Conservation (phyloP, 805 yeast genomes). For the Nakazawaea wyomingensis region DNA sequence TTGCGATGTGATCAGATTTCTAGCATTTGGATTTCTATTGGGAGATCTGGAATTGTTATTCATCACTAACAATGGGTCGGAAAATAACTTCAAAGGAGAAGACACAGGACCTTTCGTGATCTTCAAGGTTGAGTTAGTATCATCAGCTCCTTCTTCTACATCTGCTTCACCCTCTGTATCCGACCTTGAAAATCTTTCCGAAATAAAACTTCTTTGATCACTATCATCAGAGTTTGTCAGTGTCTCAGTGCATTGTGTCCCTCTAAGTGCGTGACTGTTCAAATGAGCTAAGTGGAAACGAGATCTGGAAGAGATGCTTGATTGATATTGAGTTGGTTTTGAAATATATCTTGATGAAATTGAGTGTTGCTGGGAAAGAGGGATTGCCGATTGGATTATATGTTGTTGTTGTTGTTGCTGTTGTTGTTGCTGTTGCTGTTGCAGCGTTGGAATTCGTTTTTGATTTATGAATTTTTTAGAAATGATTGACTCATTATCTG, state of each 20-base stretch:
- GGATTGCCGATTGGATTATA: not conserved
- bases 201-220: slow-evolving; percentile 6
- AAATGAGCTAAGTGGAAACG: not conserved
- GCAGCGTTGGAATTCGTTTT: slow-evolving; percentile 3
- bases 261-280: not conserved
- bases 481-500: slow-evolving; percentile 9
- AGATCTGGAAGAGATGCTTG: slow-evolving; percentile 1
- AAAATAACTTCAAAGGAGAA: slow-evolving; percentile 1
- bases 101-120: not conserved
- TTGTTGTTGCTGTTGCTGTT: not conserved
- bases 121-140: slow-evolving; percentile 10
- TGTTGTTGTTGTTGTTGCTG: not conserved
- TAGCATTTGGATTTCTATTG: not conserved
- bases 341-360: not conserved
- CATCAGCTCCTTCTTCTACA: not conserved
- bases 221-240: slow-evolving; percentile 1
- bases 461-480: slow-evolving; percentile 6
- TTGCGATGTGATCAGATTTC: slow-evolving; percentile 8
- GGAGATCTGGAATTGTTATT: not conserved
- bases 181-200: not conserved
- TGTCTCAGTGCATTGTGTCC: not conserved
- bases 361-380: not conserved
- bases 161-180: slow-evolving; percentile 1
- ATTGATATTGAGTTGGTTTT: not conserved
- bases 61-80: not conserved